A percentile compares a stretch with the other conserved stretches of the same genome.
These are phyloP conservation scores for Fusarium longipes DNA, from an alignment of 2,329 filamentous ascomycete species.

Conservation along the genomic window DNA sequence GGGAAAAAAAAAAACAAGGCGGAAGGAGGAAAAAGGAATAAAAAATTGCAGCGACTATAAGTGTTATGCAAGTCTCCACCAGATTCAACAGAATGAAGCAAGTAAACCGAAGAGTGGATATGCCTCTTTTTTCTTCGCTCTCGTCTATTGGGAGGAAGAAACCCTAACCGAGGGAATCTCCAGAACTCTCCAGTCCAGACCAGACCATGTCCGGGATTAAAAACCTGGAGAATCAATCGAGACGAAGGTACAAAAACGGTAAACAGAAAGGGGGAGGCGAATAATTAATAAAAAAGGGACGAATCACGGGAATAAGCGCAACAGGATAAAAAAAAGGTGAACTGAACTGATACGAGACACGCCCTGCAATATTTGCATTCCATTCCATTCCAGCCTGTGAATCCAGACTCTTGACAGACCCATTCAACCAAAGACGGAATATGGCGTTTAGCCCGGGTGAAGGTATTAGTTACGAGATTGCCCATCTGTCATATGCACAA, in stretches of 20 bases:
- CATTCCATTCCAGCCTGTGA: constrained; percentile 18
- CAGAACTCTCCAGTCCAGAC: constrained; percentile 1
- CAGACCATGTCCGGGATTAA: constrained; percentile 14
- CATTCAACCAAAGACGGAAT: not conserved
- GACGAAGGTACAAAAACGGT: not conserved
- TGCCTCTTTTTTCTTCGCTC: not conserved
- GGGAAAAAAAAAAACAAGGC: constrained; percentile 2
- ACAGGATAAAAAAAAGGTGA: not conserved
- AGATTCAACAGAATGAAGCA: constrained; percentile 20
- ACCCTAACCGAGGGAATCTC: constrained; percentile 28
- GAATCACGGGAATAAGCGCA: not conserved
- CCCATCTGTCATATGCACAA: constrained; percentile 3
- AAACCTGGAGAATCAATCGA: constrained; percentile 25
- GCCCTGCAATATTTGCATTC: constrained; percentile 16
- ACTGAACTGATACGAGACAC: constrained; percentile 11
- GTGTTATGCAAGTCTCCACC: constrained; percentile 15
- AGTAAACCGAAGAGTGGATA: constrained; percentile 34
- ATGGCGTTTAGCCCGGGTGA: constrained; percentile 8
- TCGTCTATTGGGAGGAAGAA: not conserved
- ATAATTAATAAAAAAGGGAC: constrained; percentile 12
- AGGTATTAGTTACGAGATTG: constrained; percentile 1
- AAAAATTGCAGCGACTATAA: not conserved
- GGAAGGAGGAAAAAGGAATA: not conserved
- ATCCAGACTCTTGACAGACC: not conserved
- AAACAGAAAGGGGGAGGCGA: constrained; percentile 22